phyloP scores from a whole-genome alignment of 495 filamentous ascomycete genomes.

The Tuber brumale region DNA sequence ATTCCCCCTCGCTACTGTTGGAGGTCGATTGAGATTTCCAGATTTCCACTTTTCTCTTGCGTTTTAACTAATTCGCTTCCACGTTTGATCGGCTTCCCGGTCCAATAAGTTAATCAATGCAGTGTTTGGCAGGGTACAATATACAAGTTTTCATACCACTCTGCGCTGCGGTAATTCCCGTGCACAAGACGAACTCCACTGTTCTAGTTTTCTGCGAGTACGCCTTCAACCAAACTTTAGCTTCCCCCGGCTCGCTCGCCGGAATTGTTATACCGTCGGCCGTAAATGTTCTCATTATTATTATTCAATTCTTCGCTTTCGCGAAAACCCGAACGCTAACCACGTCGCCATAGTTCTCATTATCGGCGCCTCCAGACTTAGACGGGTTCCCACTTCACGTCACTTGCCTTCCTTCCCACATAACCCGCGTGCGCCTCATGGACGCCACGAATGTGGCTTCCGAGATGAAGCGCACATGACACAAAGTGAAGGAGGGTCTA shows the following conservation, averaged over 20 bases:
- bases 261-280: not conserved
- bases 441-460: not conserved
- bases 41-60: no score
- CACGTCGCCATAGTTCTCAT: not conserved
- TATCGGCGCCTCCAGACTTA: not conserved
- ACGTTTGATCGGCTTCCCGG: no score
- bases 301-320: not conserved
- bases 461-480: not conserved
- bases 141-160: not conserved
- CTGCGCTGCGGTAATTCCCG: not conserved
- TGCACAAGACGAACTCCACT: not conserved
- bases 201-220: not conserved
- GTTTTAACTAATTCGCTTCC: no score
- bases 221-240: not conserved
- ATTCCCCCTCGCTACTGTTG: no score
- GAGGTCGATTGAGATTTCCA: no score
- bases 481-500: not conserved
- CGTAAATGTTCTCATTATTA: not conserved
- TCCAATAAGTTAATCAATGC: not conserved
- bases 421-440: not conserved
- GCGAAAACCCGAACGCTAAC: not conserved
- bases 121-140: not conserved
- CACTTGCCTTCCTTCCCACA: not conserved
- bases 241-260: not conserved
- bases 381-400: not conserved